Evolutionary conservation across 164 flowering plant genomes (phyloP).

Genomic region (Macadamia tetraphylla): DNA sequence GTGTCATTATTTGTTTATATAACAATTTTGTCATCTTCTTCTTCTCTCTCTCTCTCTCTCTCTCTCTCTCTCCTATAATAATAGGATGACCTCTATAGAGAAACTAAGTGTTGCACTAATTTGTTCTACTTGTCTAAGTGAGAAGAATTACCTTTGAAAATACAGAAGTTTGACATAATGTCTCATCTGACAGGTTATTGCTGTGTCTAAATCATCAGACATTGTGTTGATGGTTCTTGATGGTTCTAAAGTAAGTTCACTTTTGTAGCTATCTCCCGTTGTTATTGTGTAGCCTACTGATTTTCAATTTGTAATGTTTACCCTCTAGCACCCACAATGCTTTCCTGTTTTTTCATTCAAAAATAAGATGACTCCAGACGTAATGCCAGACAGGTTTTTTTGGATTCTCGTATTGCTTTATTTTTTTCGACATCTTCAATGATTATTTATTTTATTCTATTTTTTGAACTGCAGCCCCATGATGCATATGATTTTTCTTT

Average conservation of each 20-base stretch:
- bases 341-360: not conserved
- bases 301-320: not conserved
- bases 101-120: not conserved
- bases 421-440: no score
- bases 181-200: slow-evolving; percentile 74
- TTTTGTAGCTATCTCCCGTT: not conserved
- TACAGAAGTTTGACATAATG: not conserved
- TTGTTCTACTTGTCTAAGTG: not conserved
- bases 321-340: not conserved
- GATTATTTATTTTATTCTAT: no score
- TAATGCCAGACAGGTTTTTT: no score
- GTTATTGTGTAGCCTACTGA: not conserved
- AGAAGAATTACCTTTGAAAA: not conserved
- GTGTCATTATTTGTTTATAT: not conserved
- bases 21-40: not conserved
- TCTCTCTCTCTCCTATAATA: not conserved
- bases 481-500: no score
- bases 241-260: slow-evolving; percentile 65
- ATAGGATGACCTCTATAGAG: not conserved
- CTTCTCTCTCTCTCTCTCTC: no score
- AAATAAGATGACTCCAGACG: not conserved
- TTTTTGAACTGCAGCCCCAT: no score
- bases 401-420: no score
- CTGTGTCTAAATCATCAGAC: slow-evolving; percentile 98
- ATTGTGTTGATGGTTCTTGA: slow-evolving; percentile 98